Base-by-base conservation (phyloP, 1,139 yeast species). In the Yamadazyma triangularis region DNA sequence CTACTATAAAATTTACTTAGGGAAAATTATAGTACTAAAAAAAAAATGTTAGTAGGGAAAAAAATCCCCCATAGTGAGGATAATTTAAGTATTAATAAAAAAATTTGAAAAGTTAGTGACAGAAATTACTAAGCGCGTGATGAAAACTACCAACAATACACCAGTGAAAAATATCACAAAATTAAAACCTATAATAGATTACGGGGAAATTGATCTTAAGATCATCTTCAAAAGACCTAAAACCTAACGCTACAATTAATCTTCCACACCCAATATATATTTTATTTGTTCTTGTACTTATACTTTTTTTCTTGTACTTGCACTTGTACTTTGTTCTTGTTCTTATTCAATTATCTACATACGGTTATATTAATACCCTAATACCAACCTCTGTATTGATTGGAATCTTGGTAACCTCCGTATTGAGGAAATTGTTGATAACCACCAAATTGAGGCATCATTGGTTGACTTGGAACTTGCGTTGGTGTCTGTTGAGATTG, bases 391-490 rank as follows among this genome's bases (percentile, higher is more conserved):
- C 44, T 42, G 52, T 65, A 65, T 44, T 66, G 71, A 34, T 50
- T 53, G 41, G 57, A 52, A 42, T 66, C 73, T 48, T 67, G 73
- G 51, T 65, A 68, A 39, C 70, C 71, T 7, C 20, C 20, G 41
- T 66, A 68, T 47, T 67, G 73, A n/a, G 73, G 73, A 51, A 65
- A 68, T 47, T 67, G 73, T 48, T 68, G 74, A 48, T 66, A 68
- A 18, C 54, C 72, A 29, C 65, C 70, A 42, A 60, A 66, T 48
- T 65, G 71, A 18, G 70, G 71, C 36, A 51, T 50, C 36, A 52
- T 51, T 27, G 55, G 58, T 28, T 49, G 58, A 9, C 36, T 33
- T 23, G 42, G 46, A 8, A 11, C 23, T 21, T 21, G 35, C 32
- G 36, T 47, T 24, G 29, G 31, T 25, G 32, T 34, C 31, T 40